Evolutionary conservation across 768 basidiomycete genomes (phyloP).

Genomic region (Lactarius trivialis): DNA sequence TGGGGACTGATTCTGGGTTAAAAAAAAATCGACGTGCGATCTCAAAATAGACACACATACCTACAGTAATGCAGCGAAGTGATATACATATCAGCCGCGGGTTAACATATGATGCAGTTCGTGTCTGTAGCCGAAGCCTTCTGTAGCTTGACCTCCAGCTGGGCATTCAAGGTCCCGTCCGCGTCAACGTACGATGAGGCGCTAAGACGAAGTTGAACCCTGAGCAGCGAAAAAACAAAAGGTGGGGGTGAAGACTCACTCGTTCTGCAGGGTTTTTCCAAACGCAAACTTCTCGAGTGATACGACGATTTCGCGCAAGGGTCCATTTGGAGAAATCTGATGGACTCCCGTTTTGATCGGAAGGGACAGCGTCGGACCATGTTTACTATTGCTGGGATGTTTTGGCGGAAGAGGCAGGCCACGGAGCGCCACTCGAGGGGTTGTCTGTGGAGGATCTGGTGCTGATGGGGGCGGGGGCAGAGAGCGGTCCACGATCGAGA

Average conservation of each 20-base stretch:
- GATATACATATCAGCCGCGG: neutral
- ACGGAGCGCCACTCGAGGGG: neutral
- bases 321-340: conserved; percentile 9
- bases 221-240: neutral
- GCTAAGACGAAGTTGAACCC: neutral
- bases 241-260: conserved; percentile 6
- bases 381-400: neutral
- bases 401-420: conserved; percentile 4
- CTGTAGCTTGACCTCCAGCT: conserved; percentile 22
- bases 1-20: neutral
- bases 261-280: conserved; percentile 12
- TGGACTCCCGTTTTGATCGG: conserved; percentile 1
- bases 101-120: conserved; percentile 22
- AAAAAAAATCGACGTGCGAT: neutral
- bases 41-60: neutral
- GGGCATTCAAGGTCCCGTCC: conserved; percentile 18
- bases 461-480: neutral
- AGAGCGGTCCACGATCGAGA: conserved; percentile 8
- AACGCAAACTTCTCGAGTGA: conserved; percentile 8
- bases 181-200: conserved; percentile 14
- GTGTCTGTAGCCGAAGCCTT: neutral
- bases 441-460: neutral
- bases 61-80: neutral
- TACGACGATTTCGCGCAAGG: conserved; percentile 10
- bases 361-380: neutral